Base-by-base conservation (phyloP, 306 rosid species). In the Vigna unguiculata region DNA sequence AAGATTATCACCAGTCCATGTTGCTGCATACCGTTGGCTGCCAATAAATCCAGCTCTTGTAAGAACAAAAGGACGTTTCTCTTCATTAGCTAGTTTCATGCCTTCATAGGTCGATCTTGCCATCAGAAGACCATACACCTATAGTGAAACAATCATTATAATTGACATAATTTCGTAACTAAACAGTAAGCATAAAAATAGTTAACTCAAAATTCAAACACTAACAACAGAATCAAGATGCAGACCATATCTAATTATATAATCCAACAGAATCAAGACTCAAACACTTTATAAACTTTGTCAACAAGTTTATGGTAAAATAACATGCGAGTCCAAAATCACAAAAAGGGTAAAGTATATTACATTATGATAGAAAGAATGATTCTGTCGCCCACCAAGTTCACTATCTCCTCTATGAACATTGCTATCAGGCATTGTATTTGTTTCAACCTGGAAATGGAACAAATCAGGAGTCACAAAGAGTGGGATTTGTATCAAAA, bases 21-120 rank as follows among this genome's bases (percentile, higher is more conserved):
- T 93, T 77, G 98, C 96, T 75, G 98, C 98, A 82, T 88, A 87
- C 87, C 93, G 88, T 86, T 93, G 98, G 87, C 94, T 91, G 57
- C 98, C 98, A 88, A 78, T 54, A 85, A 91, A 90, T 84, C 97
- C 98, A 84, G 97, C 97, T 83, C 98, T 88, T 10, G 98, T 88
- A 74, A 91, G 97, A 86, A 93, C 97, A 88, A 93, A 93, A 62
- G 98, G 98, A 69, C 97, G 96, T 83, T 84, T 90, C 36, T 84
- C 84, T 82, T 78, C 84, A 78, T 85, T 84, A 72, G 91, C 93
- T 75, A 86, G 71, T 78, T 87, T 88, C 97, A 93, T 88, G 75
- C 98, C 98, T 78, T 93, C 98, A 85, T 80, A 87, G 52, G 98
- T 93, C 65, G 98, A 90, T 74, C 94, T 90, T 58, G 96, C 97